Percentiles rank a stretch among this genome's conserved stretches.
Evolutionary conservation across 176 grass and related monocot species (phyloP).

Genomic region (Zea luxurians): DNA sequence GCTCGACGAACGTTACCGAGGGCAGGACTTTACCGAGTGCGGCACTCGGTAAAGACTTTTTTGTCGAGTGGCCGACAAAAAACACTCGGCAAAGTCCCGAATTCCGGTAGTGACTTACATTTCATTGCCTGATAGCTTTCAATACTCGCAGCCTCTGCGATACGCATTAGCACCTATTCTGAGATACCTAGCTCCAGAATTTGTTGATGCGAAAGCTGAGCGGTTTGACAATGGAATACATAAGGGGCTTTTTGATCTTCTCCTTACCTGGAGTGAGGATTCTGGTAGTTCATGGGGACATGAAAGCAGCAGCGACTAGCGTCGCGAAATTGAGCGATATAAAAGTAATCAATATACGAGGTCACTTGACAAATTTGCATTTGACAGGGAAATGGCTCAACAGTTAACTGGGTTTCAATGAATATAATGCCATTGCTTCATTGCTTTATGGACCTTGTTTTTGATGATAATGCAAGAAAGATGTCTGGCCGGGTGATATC

Average conservation of each 20-base stretch:
- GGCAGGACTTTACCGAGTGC: too few species aligned
- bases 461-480: constrained; percentile 99
- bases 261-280: constrained; percentile 94
- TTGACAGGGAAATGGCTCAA: constrained; percentile 90
- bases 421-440: constrained; percentile 75
- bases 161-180: constrained; percentile 87
- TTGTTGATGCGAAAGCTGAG: constrained; percentile 82
- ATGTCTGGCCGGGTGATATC: constrained; percentile 73
- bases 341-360: constrained; percentile 76
- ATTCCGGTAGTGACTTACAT: too few species aligned
- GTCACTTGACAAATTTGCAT: constrained; percentile 88
- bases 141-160: constrained; percentile 86
- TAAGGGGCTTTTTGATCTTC: constrained; percentile 85
- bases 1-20: too few species aligned
- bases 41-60: too few species aligned
- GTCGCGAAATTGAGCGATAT: constrained; percentile 91
- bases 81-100: too few species aligned
- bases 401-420: constrained; percentile 92
- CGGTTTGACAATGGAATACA: constrained; percentile 78
- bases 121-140: constrained; percentile 63
- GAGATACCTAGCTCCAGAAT: constrained; percentile 91
- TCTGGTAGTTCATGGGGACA: constrained; percentile 70
- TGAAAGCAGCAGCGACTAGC: constrained; percentile 68
- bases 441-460: constrained; percentile 95
- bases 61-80: too few species aligned